Conservation (phyloP, 768 basidiomycete genomes). For the Trametes meyenii region DNA sequence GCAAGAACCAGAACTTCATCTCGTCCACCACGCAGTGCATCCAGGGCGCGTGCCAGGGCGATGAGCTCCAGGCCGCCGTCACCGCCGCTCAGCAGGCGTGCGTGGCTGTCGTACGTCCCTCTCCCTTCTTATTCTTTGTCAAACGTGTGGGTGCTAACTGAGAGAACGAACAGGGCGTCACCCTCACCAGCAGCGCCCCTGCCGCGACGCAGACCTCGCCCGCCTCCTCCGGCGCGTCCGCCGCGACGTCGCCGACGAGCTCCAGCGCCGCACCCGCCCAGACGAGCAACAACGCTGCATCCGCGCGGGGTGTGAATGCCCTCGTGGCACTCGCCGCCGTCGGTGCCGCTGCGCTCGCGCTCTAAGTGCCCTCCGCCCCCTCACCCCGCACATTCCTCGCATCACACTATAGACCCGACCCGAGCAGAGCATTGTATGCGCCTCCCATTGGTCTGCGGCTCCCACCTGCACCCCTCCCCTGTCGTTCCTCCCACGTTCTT, state of each 20-base stretch:
- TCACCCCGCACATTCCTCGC: background rate
- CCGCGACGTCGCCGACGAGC: constrained; percentile 6
- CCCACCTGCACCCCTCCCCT: background rate
- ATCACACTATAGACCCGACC: background rate
- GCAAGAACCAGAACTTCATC: constrained; percentile 34
- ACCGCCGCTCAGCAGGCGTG: constrained; percentile 31
- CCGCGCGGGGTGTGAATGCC: constrained; percentile 37
- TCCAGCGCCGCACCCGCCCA: constrained; percentile 10
- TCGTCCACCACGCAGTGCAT: constrained; percentile 35
- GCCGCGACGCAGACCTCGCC: constrained; percentile 24
- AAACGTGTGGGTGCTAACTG: background rate
- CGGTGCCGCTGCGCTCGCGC: constrained; percentile 47
- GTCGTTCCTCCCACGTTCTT: background rate
- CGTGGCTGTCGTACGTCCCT: constrained; percentile 30
- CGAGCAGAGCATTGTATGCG: background rate
- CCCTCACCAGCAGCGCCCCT: constrained; percentile 42
- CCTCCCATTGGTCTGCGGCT: background rate
- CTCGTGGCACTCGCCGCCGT: constrained; percentile 46
- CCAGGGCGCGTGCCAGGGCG: constrained; percentile 27
- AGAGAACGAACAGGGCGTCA: constrained; percentile 49
- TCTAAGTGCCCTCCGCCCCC: constrained; percentile 34
- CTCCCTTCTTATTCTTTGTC: background rate
- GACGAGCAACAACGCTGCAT: constrained; percentile 27
- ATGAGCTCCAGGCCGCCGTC: constrained; percentile 30
- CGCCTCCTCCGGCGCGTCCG: constrained; percentile 8